A percentile compares a stretch with the other conserved stretches of the same genome.
These are phyloP conservation scores for Leersia perrieri DNA, from an alignment of 176 grass and related monocot genomes.

Conservation along the genomic window DNA sequence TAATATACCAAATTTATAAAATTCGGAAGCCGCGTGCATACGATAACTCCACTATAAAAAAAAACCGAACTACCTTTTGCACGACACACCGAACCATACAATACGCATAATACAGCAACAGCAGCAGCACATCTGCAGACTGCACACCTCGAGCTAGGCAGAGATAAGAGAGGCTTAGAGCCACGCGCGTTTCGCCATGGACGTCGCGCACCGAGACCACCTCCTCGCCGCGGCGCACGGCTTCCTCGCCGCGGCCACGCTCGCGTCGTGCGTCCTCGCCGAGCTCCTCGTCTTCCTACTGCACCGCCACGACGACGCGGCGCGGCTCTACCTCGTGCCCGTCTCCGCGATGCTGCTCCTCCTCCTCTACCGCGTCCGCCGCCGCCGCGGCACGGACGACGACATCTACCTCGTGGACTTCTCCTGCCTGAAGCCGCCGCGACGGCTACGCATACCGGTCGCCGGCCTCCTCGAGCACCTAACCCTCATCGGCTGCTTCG, in stretches of 20 bases:
- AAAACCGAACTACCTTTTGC: too few species aligned
- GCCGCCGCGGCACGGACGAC: background rate
- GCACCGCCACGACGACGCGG: background rate
- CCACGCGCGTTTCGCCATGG: constrained; percentile 31
- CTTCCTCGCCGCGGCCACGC: background rate
- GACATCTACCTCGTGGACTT: constrained; percentile 52
- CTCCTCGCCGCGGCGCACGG: constrained; percentile 36
- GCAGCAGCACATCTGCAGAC: too few species aligned
- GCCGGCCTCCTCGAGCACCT: constrained; percentile 51
- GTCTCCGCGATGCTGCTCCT: constrained; percentile 37
- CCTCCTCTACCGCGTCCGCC: background rate
- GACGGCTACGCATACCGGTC: constrained; percentile 43
- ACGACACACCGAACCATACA: too few species aligned
- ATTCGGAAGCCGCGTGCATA: too few species aligned
- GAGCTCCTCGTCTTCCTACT: constrained; percentile 26
- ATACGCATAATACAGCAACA: background rate
- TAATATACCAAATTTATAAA: too few species aligned
- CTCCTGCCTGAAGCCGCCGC: constrained; percentile 63
- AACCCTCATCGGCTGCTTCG: constrained; percentile 60
- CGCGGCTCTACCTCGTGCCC: constrained; percentile 39
- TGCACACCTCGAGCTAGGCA: background rate
- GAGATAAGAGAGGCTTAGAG: too few species aligned
- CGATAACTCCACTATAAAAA: too few species aligned
- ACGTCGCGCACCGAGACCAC: constrained; percentile 51
- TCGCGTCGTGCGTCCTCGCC: constrained; percentile 43